Evolutionary conservation across 768 basidiomycete genomes (phyloP).

Genomic region (Lactarius psammicola): DNA sequence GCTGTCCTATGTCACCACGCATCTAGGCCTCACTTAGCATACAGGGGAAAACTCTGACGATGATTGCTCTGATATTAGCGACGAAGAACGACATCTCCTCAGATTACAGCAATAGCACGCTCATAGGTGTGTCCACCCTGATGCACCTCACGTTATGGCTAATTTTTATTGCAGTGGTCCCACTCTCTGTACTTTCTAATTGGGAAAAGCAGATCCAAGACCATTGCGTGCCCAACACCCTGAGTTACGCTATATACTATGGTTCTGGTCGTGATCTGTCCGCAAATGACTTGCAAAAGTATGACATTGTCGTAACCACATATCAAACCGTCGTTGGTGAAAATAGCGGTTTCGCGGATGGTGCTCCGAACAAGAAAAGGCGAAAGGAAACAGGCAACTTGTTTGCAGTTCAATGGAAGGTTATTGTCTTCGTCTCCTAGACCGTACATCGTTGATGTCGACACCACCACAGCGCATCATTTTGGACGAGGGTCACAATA

Average conservation of each 20-base stretch:
- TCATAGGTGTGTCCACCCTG: conserved; percentile 62
- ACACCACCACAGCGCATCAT: conserved; percentile 56
- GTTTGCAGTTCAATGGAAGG: conserved; percentile 82
- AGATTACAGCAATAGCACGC: conserved; percentile 63
- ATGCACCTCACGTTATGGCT: background rate
- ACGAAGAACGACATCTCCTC: conserved; percentile 63
- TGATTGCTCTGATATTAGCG: conserved; percentile 76
- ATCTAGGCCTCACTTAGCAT: conserved; percentile 13
- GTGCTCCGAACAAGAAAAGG: conserved; percentile 51
- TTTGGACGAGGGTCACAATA: conserved; percentile 85
- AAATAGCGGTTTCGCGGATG: conserved; percentile 36
- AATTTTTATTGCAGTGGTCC: conserved; percentile 53
- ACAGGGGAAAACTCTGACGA: conserved; percentile 88
- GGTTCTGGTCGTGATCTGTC: conserved; percentile 61
- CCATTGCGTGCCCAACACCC: conserved; percentile 54
- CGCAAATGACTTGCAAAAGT: conserved; percentile 56
- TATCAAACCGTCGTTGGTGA: conserved; percentile 72
- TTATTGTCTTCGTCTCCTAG: conserved; percentile 31
- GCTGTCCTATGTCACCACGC: conserved; percentile 5
- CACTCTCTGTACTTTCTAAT: conserved; percentile 82
- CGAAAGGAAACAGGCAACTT: conserved; percentile 59
- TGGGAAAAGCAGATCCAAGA: conserved; percentile 85
- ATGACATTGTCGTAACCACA: conserved; percentile 82
- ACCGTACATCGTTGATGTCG: background rate
- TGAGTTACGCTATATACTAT: conserved; percentile 68